Evolutionary conservation across 441 rosid genomes (phyloP).

Genomic region (Populus hybrid): DNA sequence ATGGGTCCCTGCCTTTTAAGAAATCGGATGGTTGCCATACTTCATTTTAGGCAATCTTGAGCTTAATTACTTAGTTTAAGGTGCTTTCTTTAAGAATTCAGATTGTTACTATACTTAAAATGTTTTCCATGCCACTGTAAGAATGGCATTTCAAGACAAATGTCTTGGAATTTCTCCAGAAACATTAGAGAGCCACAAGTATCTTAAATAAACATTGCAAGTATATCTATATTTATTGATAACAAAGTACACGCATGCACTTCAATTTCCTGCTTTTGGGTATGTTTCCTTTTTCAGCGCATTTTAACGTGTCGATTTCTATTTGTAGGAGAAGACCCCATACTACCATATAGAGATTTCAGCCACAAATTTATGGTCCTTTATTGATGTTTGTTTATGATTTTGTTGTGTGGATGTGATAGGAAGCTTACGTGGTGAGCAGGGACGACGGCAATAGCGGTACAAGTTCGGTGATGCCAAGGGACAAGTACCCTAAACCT

Average conservation of each 20-base stretch:
- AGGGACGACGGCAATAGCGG: constrained; percentile 39
- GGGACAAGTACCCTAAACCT: constrained; percentile 80
- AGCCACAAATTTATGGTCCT: neutral
- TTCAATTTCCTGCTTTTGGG: neutral
- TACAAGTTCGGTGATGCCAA: constrained; percentile 38
- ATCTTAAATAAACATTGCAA: too few species aligned
- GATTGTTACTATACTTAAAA: too few species aligned
- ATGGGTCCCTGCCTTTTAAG: too few species aligned
- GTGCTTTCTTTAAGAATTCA: too few species aligned
- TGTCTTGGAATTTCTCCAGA: neutral
- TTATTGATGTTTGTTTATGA: neutral
- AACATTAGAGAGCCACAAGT: neutral
- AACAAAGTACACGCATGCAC: neutral
- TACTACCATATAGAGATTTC: neutral
- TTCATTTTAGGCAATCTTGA: too few species aligned
- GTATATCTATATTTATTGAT: too few species aligned
- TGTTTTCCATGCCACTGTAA: too few species aligned
- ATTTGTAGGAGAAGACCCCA: neutral
- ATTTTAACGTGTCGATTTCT: neutral
- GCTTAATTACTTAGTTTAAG: too few species aligned
- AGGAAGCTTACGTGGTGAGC: constrained; percentile 70
- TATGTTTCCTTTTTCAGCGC: neutral
- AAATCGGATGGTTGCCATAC: too few species aligned
- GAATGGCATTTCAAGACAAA: too few species aligned
- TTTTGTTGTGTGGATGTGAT: constrained; percentile 14